phyloP scores from a whole-genome alignment of 1,284 basidiomycete species.

The Athelia sp. region DNA sequence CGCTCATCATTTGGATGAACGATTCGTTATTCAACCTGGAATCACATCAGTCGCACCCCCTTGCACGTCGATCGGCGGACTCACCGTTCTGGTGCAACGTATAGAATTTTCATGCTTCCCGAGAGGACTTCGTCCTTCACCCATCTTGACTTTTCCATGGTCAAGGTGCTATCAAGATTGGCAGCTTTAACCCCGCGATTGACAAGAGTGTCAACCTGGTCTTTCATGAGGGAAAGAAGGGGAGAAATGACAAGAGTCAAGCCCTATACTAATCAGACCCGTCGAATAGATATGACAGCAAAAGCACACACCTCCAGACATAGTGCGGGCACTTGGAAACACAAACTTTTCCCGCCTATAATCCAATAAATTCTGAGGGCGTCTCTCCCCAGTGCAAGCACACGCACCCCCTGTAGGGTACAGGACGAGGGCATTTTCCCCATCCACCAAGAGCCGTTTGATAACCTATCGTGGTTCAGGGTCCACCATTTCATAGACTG shows the following conservation, averaged over 20 bases:
- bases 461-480: constrained; percentile 24
- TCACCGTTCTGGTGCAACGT: constrained; percentile 55
- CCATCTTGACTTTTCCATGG: constrained; percentile 24
- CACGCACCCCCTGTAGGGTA: constrained; percentile 31
- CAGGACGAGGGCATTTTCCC: constrained; percentile 34
- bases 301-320: constrained; percentile 32
- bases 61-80: constrained; percentile 11
- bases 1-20: constrained; percentile 41
- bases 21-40: constrained; percentile 40
- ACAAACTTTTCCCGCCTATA: constrained; percentile 38
- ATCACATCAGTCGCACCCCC: constrained; percentile 21
- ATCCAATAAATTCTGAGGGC: background rate
- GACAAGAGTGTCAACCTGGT: constrained; percentile 52
- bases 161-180: constrained; percentile 54
- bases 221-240: constrained; percentile 39
- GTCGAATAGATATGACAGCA: too few relatives aligned
- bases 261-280: constrained; percentile 22
- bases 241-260: constrained; percentile 71
- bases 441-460: constrained; percentile 29
- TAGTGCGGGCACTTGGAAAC: constrained; percentile 63
- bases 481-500: background rate
- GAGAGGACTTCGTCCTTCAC: constrained; percentile 24
- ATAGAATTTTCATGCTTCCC: constrained; percentile 41
- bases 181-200: constrained; percentile 53
- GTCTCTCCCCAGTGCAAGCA: background rate